These are phyloP conservation scores for Corylus avellana DNA, from an alignment of 306 rosid genomes.

Conservation along the genomic window DNA sequence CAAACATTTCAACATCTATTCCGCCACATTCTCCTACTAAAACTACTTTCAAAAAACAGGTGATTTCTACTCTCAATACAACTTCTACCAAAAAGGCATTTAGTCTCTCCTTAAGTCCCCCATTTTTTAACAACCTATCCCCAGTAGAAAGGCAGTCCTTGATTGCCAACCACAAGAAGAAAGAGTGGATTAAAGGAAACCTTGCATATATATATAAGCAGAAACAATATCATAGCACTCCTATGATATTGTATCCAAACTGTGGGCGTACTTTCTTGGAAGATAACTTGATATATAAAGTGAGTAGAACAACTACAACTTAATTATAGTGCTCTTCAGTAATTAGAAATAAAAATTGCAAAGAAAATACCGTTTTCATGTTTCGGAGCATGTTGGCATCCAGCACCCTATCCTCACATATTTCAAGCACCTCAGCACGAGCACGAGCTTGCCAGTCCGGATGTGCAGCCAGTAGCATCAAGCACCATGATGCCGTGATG, in stretches of 20 bases:
- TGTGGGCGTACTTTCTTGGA: neutral
- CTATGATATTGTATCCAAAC: neutral
- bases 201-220: too few species aligned
- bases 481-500: slow-evolving; percentile 22
- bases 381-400: slow-evolving; percentile 21
- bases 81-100: too few species aligned
- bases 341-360: neutral
- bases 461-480: slow-evolving; percentile 31
- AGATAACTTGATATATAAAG: neutral
- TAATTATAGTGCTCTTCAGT: neutral
- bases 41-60: too few species aligned
- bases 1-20: too few species aligned
- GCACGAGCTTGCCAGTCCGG: slow-evolving; percentile 36
- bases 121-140: too few species aligned
- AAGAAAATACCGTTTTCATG: slow-evolving; percentile 21
- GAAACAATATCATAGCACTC: too few species aligned
- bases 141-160: too few species aligned
- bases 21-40: too few species aligned
- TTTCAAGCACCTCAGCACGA: slow-evolving; percentile 24
- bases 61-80: too few species aligned
- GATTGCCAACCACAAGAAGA: too few species aligned
- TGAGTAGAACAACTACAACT: neutral
- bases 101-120: too few species aligned
- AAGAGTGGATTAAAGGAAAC: too few species aligned
- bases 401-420: slow-evolving; percentile 7